Evolutionary conservation across 768 basidiomycete species (phyloP).

Genomic region (Russula vinacea): DNA sequence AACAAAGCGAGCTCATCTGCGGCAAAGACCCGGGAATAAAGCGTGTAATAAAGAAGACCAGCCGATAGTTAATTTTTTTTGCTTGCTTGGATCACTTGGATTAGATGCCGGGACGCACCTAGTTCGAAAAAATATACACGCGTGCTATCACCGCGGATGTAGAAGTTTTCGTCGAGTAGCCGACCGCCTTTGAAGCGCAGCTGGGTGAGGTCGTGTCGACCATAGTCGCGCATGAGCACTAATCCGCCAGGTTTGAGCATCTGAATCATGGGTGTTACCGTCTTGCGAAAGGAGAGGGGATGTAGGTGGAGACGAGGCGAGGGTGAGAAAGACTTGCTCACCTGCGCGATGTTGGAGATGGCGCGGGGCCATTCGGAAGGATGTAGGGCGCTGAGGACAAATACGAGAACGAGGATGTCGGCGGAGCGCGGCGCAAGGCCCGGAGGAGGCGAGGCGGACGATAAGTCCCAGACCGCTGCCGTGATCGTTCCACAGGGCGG

Average conservation of each 20-base stretch:
- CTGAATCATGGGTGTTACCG: slow-evolving; percentile 38
- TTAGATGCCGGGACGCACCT: slow-evolving; percentile 43
- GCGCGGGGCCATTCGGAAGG: slow-evolving; percentile 89
- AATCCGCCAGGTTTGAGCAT: slow-evolving; percentile 88
- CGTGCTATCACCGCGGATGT: slow-evolving; percentile 95
- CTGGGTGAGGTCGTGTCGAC: slow-evolving; percentile 91
- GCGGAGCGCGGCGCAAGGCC: slow-evolving; percentile 64
- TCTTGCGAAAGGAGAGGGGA: not conserved
- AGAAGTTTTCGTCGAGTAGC: slow-evolving; percentile 90
- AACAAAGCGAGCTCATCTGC: slow-evolving; percentile 76
- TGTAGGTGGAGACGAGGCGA: not conserved
- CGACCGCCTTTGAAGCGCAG: slow-evolving; percentile 86
- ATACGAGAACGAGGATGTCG: slow-evolving; percentile 89
- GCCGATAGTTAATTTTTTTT: not conserved
- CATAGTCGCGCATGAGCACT: slow-evolving; percentile 89
- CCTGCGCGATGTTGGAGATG: slow-evolving; percentile 73
- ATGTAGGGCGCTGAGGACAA: slow-evolving; percentile 90
- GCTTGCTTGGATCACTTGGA: not conserved
- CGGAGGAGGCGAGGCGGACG: slow-evolving; percentile 61
- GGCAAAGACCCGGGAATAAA: not conserved
- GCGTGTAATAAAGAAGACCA: too few species aligned
- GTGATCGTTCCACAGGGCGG: slow-evolving; percentile 69
- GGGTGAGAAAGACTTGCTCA: slow-evolving; percentile 36
- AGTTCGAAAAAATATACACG: slow-evolving; percentile 95
- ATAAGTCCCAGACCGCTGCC: slow-evolving; percentile 89